A percentile compares a stretch with the other conserved stretches of the same genome.
Evolutionary conservation across 2,329 filamentous ascomycete species (phyloP).

Genomic region (Emmonsiellopsis sp.): DNA sequence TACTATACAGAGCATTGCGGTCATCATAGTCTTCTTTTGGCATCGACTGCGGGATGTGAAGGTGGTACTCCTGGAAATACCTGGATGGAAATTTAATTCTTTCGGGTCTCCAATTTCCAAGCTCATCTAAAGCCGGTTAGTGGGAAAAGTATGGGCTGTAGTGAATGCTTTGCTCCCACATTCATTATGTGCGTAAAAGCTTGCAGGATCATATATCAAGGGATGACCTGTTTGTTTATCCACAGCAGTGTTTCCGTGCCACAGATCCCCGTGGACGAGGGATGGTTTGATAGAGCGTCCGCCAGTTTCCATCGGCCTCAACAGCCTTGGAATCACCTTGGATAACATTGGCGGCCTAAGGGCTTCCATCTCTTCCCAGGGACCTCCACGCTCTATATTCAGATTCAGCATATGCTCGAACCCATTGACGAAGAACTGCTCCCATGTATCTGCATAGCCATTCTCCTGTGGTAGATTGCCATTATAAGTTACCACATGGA

Average conservation of each 20-base stretch:
- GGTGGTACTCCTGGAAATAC: conserved; percentile 14
- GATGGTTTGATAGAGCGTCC: conserved; percentile 18
- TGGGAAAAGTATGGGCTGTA: neutral
- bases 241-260: conserved; percentile 23
- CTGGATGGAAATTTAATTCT: conserved; percentile 8
- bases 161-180: conserved; percentile 8
- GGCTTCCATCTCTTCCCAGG: conserved; percentile 7
- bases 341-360: conserved; percentile 10
- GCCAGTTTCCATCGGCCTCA: conserved; percentile 22
- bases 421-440: conserved; percentile 12
- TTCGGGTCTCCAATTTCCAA: conserved; percentile 11
- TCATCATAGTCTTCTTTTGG: conserved; percentile 20
- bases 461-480: conserved; percentile 18
- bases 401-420: conserved; percentile 8
- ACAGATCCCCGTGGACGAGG: conserved; percentile 23
- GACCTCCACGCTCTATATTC: conserved; percentile 10
- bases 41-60: conserved; percentile 11
- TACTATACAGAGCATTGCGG: conserved; percentile 17
- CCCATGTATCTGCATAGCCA: conserved; percentile 25
- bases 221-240: conserved; percentile 9
- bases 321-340: conserved; percentile 25
- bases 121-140: conserved; percentile 11
- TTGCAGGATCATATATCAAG: conserved; percentile 13
- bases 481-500: conserved; percentile 22
- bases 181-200: conserved; percentile 18